phyloP scores from a whole-genome alignment of 2,329 filamentous ascomycete species.

The Beauveria sp. region DNA sequence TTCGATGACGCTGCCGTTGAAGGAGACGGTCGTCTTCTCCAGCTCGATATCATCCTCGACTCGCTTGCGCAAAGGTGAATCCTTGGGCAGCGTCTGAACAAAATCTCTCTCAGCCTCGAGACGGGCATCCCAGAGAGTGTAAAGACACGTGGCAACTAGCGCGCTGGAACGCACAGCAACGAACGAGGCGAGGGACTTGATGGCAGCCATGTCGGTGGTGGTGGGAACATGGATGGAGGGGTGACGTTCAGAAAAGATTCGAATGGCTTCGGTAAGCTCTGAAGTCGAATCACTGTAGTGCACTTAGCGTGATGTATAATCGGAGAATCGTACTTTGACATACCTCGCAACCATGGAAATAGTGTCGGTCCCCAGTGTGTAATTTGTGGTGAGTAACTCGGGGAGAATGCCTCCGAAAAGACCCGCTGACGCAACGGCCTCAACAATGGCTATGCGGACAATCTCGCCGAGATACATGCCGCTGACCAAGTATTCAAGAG shows the following conservation, averaged over 20 bases:
- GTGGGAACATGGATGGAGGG: conserved; percentile 36
- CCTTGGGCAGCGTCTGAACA: conserved; percentile 21
- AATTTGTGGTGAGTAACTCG: conserved; percentile 41
- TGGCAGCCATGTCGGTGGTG: conserved; percentile 39
- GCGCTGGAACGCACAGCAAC: conserved; percentile 52
- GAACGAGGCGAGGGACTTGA: conserved; percentile 45
- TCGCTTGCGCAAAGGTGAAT: conserved; percentile 30
- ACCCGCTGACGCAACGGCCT: conserved; percentile 48
- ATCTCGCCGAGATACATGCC: conserved; percentile 63
- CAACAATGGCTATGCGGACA: conserved; percentile 48
- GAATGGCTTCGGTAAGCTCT: conserved; percentile 35
- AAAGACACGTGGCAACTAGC: conserved; percentile 50
- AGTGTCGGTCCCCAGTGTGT: conserved; percentile 54
- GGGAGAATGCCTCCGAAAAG: conserved; percentile 51
- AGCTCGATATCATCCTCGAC: conserved; percentile 44
- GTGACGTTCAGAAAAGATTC: conserved; percentile 42
- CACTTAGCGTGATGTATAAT: conserved; percentile 16
- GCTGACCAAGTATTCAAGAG: conserved; percentile 54
- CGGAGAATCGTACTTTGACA: conserved; percentile 18
- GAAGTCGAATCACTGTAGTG: conserved; percentile 35
- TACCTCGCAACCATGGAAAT: conserved; percentile 52
- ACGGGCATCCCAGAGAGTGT: conserved; percentile 51
- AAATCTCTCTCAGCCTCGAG: conserved; percentile 37
- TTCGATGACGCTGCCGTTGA: conserved; percentile 73
- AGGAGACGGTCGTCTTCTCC: conserved; percentile 55